Evolutionary conservation across 1,139 yeast species (phyloP).

Genomic region (Debaryomycetaceae sp.): DNA sequence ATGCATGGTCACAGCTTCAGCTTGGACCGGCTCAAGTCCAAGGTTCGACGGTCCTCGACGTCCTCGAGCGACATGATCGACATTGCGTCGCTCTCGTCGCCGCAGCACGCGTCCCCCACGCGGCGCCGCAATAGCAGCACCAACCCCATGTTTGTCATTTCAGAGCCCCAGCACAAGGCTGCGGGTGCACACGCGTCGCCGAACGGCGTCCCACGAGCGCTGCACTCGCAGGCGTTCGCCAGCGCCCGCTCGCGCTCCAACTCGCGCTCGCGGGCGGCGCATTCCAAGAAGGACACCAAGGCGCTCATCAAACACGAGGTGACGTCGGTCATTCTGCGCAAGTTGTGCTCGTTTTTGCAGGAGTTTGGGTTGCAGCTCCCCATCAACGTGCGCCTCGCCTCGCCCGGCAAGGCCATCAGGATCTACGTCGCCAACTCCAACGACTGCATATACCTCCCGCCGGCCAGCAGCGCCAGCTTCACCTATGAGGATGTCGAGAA

Average conservation of each 20-base stretch:
- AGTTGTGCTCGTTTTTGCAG: slow-evolving; percentile 25
- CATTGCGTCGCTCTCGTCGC: not conserved
- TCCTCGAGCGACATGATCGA: slow-evolving; percentile 3
- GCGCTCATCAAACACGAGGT: slow-evolving; percentile 40
- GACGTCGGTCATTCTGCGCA: slow-evolving; percentile 33
- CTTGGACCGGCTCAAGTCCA: slow-evolving; percentile 18
- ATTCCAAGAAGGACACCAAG: slow-evolving; percentile 27
- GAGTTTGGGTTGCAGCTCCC: slow-evolving; percentile 43
- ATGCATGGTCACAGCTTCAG: slow-evolving; percentile 16
- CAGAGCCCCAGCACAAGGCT: slow-evolving; percentile 11
- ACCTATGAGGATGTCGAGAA: slow-evolving; percentile 45
- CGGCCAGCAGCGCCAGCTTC: slow-evolving; percentile 39
- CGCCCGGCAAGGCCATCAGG: slow-evolving; percentile 21
- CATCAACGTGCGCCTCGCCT: slow-evolving; percentile 30
- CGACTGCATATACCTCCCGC: slow-evolving; percentile 40
- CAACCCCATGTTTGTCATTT: slow-evolving; percentile 19
- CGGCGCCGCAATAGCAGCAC: slow-evolving; percentile 16
- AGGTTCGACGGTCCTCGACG: slow-evolving; percentile 13
- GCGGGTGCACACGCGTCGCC: slow-evolving; percentile 11
- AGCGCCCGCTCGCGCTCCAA: slow-evolving; percentile 15
- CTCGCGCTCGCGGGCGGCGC: slow-evolving; percentile 13
- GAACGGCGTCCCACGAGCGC: too few relatives aligned
- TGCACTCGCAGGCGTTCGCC: slow-evolving; percentile 17
- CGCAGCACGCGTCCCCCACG: not conserved
- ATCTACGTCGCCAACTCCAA: slow-evolving; percentile 38